Base-by-base conservation (phyloP, 2,329 filamentous ascomycete genomes). In the Aspergillus brasiliensis region DNA sequence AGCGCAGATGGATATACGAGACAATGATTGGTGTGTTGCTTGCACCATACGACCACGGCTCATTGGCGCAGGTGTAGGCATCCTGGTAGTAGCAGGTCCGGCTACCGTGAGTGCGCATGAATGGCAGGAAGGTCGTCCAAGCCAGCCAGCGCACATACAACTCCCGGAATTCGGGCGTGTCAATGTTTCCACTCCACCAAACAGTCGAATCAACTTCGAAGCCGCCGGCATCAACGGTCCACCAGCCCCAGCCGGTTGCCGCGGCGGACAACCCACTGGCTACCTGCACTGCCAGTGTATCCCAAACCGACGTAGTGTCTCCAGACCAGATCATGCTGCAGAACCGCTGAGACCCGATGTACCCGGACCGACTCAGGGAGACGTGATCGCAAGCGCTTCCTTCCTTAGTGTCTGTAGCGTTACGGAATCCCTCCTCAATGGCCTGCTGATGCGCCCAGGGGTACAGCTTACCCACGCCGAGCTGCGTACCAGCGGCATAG, bases 161-260 rank as follows among this genome's bases (percentile, higher is more conserved):
- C 69, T 89, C 86, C 8, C 84, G 79, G 70, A 88, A 89, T 0
- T 68, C 74, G 0, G 74, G 69, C 31, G 85, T 80, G 1, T 76
- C 69, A 0, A 85, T 83, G 60, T 85, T 78, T 0, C 85, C 85
- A 17, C 86, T 72, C 75, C 75, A 78, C 8, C 60, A 56, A 0
- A 77, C 69, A 0, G 73, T 73, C 2, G 73, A 69, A 56, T 77
- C 73, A 0, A 62, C 84, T 64, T 88, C 85, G 66, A 89, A 89
- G 0, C 86, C 87, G 1, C 87, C 86, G 40, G 88, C 88, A 62
- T 89, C 86, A 0, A 86, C 87, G 0, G 86, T 88, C 84, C 84
- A 88, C 85, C 85, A 88, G 0, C 84, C 80, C 25, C 88, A 77
- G 1, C 86, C 86, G 0, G 84, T 79, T 3, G 88, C 73, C 0